Evolutionary conservation across 129 eudicot species (phyloP).

Genomic region (Flaveria bidentis): DNA sequence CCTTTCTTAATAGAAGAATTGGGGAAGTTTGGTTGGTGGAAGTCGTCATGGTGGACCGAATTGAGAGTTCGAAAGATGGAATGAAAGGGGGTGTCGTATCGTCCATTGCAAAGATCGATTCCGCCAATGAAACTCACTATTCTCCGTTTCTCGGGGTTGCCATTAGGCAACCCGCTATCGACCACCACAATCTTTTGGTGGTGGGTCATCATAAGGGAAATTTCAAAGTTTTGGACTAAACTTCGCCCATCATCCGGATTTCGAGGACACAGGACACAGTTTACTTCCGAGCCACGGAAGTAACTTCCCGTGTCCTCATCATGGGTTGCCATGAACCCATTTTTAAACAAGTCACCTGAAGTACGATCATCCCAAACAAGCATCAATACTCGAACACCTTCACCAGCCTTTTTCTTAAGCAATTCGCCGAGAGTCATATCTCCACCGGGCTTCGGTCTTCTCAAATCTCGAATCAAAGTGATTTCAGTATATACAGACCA

Average conservation of each 20-base stretch:
- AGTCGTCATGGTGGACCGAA: constrained; percentile 70
- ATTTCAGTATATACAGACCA: constrained; percentile 88
- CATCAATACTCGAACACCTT: constrained; percentile 85
- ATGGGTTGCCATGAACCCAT: constrained; percentile 88
- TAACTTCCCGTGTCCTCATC: constrained; percentile 70
- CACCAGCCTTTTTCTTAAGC: constrained; percentile 73
- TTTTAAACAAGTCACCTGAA: constrained; percentile 57
- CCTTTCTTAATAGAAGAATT: constrained; percentile 65
- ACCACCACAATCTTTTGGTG: constrained; percentile 84
- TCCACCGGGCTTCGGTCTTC: constrained; percentile 78
- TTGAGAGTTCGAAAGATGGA: constrained; percentile 62
- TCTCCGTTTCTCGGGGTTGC: constrained; percentile 49
- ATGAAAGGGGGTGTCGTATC: constrained; percentile 83
- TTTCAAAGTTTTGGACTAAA: constrained; percentile 60
- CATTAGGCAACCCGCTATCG: constrained; percentile 67
- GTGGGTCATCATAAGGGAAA: constrained; percentile 75
- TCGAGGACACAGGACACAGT: constrained; percentile 83
- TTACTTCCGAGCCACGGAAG: constrained; percentile 58
- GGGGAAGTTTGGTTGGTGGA: constrained; percentile 70
- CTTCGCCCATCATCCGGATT: constrained; percentile 86
- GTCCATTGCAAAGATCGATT: constrained; percentile 82
- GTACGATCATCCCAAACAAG: constrained; percentile 95
- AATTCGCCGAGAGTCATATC: constrained; percentile 76
- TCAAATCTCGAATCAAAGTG: constrained; percentile 63
- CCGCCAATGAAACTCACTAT: constrained; percentile 86